Evolutionary conservation across 2,329 filamentous ascomycete genomes (phyloP).

Genomic region (Colletotrichum phormii): DNA sequence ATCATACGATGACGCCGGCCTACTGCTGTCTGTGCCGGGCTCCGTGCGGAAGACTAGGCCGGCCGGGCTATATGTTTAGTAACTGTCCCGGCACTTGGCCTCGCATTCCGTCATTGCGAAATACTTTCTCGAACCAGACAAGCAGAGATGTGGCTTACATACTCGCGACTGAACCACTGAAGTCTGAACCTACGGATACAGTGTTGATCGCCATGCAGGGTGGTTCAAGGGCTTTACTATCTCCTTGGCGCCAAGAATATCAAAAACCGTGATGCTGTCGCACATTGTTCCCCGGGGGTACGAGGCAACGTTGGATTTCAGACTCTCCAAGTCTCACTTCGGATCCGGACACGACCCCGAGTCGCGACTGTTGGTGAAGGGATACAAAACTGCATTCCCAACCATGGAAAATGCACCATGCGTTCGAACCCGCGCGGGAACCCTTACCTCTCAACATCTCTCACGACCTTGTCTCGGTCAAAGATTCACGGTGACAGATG

Average conservation of each 20-base stretch:
- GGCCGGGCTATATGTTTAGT: background rate
- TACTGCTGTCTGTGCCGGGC: background rate
- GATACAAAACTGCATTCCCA: background rate
- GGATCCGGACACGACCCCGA: conserved; percentile 5
- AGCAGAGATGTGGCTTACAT: background rate
- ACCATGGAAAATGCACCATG: background rate
- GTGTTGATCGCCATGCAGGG: background rate
- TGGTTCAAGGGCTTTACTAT: background rate
- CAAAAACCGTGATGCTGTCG: background rate
- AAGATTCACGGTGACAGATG: background rate
- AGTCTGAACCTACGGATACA: background rate
- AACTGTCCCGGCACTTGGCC: background rate
- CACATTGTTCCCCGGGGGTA: background rate
- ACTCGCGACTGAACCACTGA: background rate
- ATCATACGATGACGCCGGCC: background rate
- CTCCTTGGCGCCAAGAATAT: conserved; percentile 1
- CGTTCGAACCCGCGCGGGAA: background rate
- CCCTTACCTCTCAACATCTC: background rate
- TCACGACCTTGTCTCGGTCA: background rate
- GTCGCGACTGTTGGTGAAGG: background rate
- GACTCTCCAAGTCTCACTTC: conserved; percentile 20
- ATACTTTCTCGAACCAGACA: background rate
- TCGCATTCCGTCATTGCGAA: background rate
- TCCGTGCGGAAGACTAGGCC: background rate
- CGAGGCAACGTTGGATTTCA: conserved; percentile 13